phyloP scores from a whole-genome alignment of 2,329 filamentous ascomycete species.

The Curvularia sp. region DNA sequence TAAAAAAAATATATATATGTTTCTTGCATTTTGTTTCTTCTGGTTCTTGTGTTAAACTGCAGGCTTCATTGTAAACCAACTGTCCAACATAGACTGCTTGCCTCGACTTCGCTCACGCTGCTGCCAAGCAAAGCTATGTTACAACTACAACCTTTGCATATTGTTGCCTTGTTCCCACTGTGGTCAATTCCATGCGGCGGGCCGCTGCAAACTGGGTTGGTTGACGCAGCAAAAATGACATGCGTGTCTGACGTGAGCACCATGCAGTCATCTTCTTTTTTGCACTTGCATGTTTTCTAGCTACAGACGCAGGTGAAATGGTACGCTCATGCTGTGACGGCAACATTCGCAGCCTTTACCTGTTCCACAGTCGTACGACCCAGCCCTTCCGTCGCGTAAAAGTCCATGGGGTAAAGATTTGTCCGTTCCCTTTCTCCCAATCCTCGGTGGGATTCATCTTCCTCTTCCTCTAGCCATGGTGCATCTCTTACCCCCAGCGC shows the following conservation, averaged over 20 bases:
- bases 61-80: not conserved
- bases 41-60: not conserved
- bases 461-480: slow-evolving; percentile 66
- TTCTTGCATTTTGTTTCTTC: not conserved
- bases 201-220: not conserved
- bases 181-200: not conserved
- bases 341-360: slow-evolving; percentile 35
- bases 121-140: not conserved
- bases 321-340: slow-evolving; percentile 5
- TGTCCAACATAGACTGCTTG: not conserved
- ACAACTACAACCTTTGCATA: not conserved
- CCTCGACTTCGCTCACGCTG: not conserved
- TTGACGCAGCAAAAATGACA: not conserved
- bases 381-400: slow-evolving; percentile 90
- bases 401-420: slow-evolving; percentile 95
- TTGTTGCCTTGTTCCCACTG: not conserved
- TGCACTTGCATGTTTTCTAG: not conserved
- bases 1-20: not conserved
- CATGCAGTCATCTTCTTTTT: not conserved
- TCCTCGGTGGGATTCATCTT: slow-evolving; percentile 39
- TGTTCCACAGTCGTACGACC: slow-evolving; percentile 70
- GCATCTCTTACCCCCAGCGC: slow-evolving; percentile 81
- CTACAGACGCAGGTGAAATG: too few species aligned
- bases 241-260: not conserved
- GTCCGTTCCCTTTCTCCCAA: slow-evolving; percentile 53